Conservation (phyloP, 768 basidiomycete genomes). For the Royoungia palumana region DNA sequence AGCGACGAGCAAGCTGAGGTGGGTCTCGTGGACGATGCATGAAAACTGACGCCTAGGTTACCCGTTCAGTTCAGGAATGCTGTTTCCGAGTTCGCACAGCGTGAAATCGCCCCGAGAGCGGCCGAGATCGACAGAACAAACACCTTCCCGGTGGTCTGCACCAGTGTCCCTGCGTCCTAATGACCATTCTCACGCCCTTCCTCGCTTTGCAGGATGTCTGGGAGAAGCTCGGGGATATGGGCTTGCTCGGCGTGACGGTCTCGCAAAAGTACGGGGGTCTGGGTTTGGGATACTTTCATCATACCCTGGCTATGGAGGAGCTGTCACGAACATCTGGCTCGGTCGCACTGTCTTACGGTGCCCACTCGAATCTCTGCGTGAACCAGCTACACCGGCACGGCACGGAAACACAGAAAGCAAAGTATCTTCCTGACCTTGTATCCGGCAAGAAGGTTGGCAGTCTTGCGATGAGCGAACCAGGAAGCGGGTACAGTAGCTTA, state of each 20-base stretch:
- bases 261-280: constrained; percentile 79
- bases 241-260: constrained; percentile 84
- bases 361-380: constrained; percentile 87
- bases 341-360: constrained; percentile 88
- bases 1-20: constrained; percentile 81
- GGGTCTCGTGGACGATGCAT: constrained; percentile 13
- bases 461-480: constrained; percentile 92
- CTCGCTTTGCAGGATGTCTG: constrained; percentile 62
- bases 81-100: constrained; percentile 73
- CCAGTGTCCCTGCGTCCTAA: neutral
- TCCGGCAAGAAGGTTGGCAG: constrained; percentile 82
- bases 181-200: constrained; percentile 9
- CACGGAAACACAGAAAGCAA: constrained; percentile 72
- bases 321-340: constrained; percentile 88
- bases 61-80: constrained; percentile 70
- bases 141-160: constrained; percentile 67
- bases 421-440: constrained; percentile 80
- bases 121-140: constrained; percentile 85
- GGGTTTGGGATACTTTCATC: constrained; percentile 78
- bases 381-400: constrained; percentile 86
- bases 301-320: constrained; percentile 93
- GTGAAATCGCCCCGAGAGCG: constrained; percentile 82
- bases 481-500: constrained; percentile 51
- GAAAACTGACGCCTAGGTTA: neutral
- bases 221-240: constrained; percentile 90